These are phyloP conservation scores for Pluteus cervinus DNA, from an alignment of 768 basidiomycete species.

Conservation along the genomic window DNA sequence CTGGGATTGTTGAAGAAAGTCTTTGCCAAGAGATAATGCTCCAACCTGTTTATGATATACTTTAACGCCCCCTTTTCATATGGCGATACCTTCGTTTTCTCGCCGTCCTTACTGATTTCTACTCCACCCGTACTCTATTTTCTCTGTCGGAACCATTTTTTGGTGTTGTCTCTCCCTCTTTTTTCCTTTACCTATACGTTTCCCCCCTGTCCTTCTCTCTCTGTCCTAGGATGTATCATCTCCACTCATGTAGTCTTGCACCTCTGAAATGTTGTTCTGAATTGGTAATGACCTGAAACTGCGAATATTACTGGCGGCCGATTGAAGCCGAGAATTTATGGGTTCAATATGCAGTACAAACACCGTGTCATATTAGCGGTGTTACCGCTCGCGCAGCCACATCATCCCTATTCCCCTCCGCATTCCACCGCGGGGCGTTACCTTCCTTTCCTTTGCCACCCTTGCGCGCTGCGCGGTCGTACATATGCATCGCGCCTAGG, in stretches of 20 bases:
- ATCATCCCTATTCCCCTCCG: too few relatives aligned
- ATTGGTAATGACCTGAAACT: too few relatives aligned
- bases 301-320: too few relatives aligned
- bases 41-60: constrained; percentile 11
- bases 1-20: constrained; percentile 91
- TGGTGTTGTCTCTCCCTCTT: constrained; percentile 5
- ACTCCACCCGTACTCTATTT: constrained; percentile 9
- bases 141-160: constrained; percentile 8
- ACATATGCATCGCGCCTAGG: too few relatives aligned
- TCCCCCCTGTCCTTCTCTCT: constrained; percentile 5
- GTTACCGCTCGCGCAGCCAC: too few relatives aligned
- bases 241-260: constrained; percentile 5
- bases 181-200: constrained; percentile 4
- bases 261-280: too few relatives aligned
- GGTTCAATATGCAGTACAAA: too few relatives aligned
- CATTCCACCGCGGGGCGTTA: too few relatives aligned
- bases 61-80: constrained; percentile 3
- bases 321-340: too few relatives aligned
- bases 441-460: constrained; percentile 7
- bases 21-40: constrained; percentile 72
- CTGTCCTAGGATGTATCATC: constrained; percentile 1
- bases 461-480: too few relatives aligned
- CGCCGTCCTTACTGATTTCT: constrained; percentile 1
- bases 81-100: neutral
- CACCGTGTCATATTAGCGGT: too few relatives aligned